Evolutionary conservation across 345 rosid species (phyloP).

Genomic region (Brassica carinata): DNA sequence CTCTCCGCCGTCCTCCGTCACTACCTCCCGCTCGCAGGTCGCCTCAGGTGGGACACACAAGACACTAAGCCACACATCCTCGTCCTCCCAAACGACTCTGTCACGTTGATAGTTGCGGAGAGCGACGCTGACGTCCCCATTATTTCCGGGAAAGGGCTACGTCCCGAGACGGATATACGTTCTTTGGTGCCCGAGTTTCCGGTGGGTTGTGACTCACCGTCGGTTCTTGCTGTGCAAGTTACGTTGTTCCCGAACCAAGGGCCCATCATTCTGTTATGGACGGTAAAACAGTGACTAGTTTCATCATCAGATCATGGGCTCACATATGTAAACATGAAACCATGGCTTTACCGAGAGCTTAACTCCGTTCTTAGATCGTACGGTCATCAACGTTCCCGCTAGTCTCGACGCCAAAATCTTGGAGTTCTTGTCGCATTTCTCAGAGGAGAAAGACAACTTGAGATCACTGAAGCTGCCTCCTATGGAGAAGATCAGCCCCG

Average conservation of each 20-base stretch:
- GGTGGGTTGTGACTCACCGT: neutral
- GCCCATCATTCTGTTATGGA: constrained; percentile 36
- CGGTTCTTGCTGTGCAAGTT: constrained; percentile 24
- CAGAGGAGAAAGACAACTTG: neutral
- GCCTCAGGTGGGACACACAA: constrained; percentile 33
- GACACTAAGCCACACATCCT: constrained; percentile 30
- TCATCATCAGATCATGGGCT: constrained; percentile 40
- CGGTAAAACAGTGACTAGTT: constrained; percentile 17
- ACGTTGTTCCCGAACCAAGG: constrained; percentile 34
- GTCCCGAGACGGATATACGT: constrained; percentile 16
- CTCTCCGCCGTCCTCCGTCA: constrained; percentile 41
- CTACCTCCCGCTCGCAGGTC: constrained; percentile 45
- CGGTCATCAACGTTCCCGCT: constrained; percentile 11
- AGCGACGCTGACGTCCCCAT: constrained; percentile 24
- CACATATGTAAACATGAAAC: constrained; percentile 18
- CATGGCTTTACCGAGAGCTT: neutral
- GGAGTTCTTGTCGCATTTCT: neutral
- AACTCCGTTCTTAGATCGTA: constrained; percentile 40
- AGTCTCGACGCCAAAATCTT: constrained; percentile 18
- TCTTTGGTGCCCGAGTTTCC: constrained; percentile 29
- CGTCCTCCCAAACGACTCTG: constrained; percentile 27
- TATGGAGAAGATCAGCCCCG: neutral
- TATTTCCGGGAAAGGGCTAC: constrained; percentile 21
- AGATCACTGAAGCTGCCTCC: constrained; percentile 22
- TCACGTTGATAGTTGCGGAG: constrained; percentile 39